phyloP scores from a whole-genome alignment of 345 rosid genomes.

The Populus deltoides region DNA sequence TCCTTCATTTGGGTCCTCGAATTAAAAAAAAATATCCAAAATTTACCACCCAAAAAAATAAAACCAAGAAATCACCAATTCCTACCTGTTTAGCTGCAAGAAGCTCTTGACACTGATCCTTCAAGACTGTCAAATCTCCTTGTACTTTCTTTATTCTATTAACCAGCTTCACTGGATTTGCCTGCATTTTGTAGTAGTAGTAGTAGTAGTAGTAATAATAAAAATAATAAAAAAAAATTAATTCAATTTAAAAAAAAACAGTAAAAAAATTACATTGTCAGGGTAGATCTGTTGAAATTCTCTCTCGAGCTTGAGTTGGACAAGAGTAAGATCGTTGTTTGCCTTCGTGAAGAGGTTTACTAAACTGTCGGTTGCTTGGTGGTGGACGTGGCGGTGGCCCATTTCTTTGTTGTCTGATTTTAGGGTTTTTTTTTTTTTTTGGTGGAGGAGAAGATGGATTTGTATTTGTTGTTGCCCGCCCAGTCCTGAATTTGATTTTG shows the following conservation, averaged over 20 bases:
- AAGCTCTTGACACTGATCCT: conserved; percentile 78
- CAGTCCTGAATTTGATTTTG: background rate
- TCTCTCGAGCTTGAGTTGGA: conserved; percentile 71
- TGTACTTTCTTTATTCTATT: conserved; percentile 71
- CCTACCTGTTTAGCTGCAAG: conserved; percentile 82
- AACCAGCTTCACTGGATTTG: conserved; percentile 78
- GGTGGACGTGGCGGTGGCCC: conserved; percentile 14
- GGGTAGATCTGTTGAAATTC: conserved; percentile 81
- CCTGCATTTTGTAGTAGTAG: conserved; percentile 27
- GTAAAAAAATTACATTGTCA: conserved; percentile 44
- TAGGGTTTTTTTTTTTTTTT: too few species aligned
- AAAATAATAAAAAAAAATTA: background rate
- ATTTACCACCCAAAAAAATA: too few species aligned
- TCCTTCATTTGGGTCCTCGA: background rate
- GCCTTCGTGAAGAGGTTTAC: conserved; percentile 62
- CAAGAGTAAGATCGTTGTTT: conserved; percentile 54
- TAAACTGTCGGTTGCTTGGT: conserved; percentile 34
- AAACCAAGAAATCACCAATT: background rate
- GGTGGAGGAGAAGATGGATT: too few species aligned
- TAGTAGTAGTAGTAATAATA: too few species aligned
- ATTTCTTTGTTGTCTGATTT: background rate
- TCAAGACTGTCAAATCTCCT: conserved; percentile 58
- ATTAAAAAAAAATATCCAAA: background rate
- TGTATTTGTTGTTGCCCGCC: background rate
- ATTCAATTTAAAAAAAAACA: background rate